phyloP scores from a whole-genome alignment of 805 yeast genomes.

The Nakazawaea sp. region DNA sequence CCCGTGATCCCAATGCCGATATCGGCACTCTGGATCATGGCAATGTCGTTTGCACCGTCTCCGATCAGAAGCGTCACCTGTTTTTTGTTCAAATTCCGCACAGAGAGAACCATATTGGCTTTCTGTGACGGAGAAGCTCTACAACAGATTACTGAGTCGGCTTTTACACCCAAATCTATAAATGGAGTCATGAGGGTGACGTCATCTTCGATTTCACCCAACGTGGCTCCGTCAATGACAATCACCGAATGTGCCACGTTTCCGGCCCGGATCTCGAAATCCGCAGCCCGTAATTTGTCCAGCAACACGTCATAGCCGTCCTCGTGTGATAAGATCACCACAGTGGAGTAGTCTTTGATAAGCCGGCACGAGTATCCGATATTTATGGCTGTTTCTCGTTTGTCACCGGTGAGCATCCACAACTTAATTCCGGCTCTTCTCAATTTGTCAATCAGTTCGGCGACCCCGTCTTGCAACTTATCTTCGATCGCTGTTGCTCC shows the following conservation, averaged over 20 bases:
- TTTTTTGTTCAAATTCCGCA: constrained; percentile 59
- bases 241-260: constrained; percentile 90
- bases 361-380: constrained; percentile 93
- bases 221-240: constrained; percentile 91
- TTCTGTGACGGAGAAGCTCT: constrained; percentile 97
- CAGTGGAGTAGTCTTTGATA: constrained; percentile 88
- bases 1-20: constrained; percentile 98
- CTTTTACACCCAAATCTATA: constrained; percentile 76
- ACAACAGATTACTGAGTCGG: constrained; percentile 90
- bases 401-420: constrained; percentile 99
- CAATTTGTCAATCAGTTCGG: constrained; percentile 87
- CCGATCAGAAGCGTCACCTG: constrained; percentile 94
- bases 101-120: constrained; percentile 77
- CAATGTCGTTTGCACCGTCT: constrained; percentile 98
- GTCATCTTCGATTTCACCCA: constrained; percentile 67
- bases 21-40: constrained; percentile 98
- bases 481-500: constrained; percentile 99
- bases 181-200: constrained; percentile 66
- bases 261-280: constrained; percentile 64
- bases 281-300: constrained; percentile 67
- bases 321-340: constrained; percentile 51
- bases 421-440: constrained; percentile 88
- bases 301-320: constrained; percentile 44
- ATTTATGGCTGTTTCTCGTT: constrained; percentile 95
- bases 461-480: constrained; percentile 93